Evolutionary conservation across 1,284 basidiomycete species (phyloP), one percentile per base, ranked within the genome.

Genomic region (Coniferiporia weirii): DNA sequence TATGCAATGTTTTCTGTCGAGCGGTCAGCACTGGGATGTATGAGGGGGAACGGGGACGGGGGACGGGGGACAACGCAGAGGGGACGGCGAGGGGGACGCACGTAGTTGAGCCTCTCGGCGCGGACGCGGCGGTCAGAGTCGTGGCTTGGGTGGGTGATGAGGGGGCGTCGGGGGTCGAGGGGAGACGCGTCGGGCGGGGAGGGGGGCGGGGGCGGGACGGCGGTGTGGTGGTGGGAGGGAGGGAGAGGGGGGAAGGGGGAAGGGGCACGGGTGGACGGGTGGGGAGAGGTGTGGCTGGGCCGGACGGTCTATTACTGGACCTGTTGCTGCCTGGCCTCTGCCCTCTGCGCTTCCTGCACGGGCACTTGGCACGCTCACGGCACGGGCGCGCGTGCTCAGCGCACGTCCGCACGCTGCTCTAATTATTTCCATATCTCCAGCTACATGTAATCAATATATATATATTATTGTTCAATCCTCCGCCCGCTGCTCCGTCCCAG

Each of bases 61-160:
- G 17, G 17, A 46, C 12, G 44, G 44, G 44, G 44, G 32, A 12
- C 3, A 32, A 54, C 20, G 15, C 22, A 8, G 46, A 6, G 53
- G 27, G 58, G 40, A 17, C 32, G 51, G 43, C 15, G 44, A 55
- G 46, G 27, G n/a, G 27, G 40, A 61, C 56, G 19, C 34, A 57
- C 56, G 45, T 51, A 58, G 53, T 58, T 52, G 36, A 55, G 15
- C 34, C 54, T 20, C 38, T 53, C 49, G n/a, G 59, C 48, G 44
- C 54, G 59, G 36, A 50, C 32, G 48, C 54, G n/a, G n/a, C n/a
- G n/a, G n/a, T n/a, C n/a, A n/a, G n/a, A n/a, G n/a, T n/a, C n/a
- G 49, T 27, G 27, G 3, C 27, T 27, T 27, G 27, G 27, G 27
- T 27, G 27, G 27, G 27, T 27, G 27, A 27, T 27, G 27, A 27